Base-by-base conservation (phyloP, 495 filamentous ascomycete genomes). In the Aspergillus sclerotiicarbonarius region DNA sequence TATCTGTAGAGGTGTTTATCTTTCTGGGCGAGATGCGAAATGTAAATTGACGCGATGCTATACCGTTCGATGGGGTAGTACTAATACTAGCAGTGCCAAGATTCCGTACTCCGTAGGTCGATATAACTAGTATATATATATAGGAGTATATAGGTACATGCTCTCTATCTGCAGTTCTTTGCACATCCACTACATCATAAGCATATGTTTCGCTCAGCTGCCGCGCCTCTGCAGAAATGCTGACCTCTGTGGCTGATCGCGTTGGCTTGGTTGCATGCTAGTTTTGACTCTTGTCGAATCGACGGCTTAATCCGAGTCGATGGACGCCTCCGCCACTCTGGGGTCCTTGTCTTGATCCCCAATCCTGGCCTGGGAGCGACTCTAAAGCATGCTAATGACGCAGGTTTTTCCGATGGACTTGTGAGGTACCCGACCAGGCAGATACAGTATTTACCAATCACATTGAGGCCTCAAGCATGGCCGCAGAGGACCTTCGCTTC, bases 211-310 rank as follows among this genome's bases (percentile, higher is more conserved):
- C 13, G 13, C 47, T 18, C 47, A 29, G 13, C 25, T 29, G 13
- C 47, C 25, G 31, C 31, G 47, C 47, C 31, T 50, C 31, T 50
- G 47, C 47, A 50, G 29, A 31, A 50, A 50, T 15, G 18, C 30
- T 50, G 47, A 50, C 47, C 47, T 50, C 25, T 32, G 47, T 50
- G 47, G 47, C 47, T 50, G 47, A 50, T 31, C 6, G 29, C 31
- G 13, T 16, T 21, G 25, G 47, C 18, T 50, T 31, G 47, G n/a
- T 32, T 9, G 47, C 47, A 33, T 29, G 29, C 25, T 25, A 25
- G 25, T 16, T 32, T 50, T 15, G 44, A 20, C 29, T 16, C 8
- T 6, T n/a, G n/a, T 46, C 16, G 44, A 21, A 16, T 8, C 25
- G 29, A 16, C 13, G 37, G 37, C 37, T n/a, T 41, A 41, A 41